Percentiles rank a stretch among this genome's conserved stretches.
Conservation (phyloP, 305 asterid genomes). For the Fraxinus sp. region DNA sequence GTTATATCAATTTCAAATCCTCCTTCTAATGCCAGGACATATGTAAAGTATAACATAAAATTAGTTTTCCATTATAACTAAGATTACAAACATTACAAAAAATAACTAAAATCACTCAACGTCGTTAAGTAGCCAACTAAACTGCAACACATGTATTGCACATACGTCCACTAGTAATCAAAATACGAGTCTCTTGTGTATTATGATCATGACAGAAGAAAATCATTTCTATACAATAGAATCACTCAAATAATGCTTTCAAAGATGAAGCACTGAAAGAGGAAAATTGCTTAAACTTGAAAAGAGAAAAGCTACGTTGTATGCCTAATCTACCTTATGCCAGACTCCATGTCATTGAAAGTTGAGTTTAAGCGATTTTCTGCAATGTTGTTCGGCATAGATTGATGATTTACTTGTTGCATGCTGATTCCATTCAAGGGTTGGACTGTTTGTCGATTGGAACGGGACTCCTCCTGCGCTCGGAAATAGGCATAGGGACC, state of each 20-base stretch:
- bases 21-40: no score
- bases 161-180: not conserved
- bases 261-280: not conserved
- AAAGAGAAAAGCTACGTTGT: not conserved
- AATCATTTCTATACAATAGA: not conserved
- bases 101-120: no score
- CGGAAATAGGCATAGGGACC: constrained; percentile 71
- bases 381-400: constrained; percentile 15
- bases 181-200: not conserved
- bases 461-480: constrained; percentile 58
- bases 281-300: not conserved
- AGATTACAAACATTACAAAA: no score
- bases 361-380: constrained; percentile 31
- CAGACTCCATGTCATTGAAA: constrained; percentile 53
- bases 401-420: constrained; percentile 33
- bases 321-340: constrained; percentile 38
- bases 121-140: no score
- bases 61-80: no score
- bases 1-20: no score
- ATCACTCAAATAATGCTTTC: not conserved
- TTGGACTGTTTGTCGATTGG: constrained; percentile 22
- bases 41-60: no score
- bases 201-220: not conserved
- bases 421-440: constrained; percentile 31
- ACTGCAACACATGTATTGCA: no score